These are phyloP conservation scores for Hymenoscyphus linearis DNA, from an alignment of 2,329 filamentous ascomycete species.

Conservation along the genomic window DNA sequence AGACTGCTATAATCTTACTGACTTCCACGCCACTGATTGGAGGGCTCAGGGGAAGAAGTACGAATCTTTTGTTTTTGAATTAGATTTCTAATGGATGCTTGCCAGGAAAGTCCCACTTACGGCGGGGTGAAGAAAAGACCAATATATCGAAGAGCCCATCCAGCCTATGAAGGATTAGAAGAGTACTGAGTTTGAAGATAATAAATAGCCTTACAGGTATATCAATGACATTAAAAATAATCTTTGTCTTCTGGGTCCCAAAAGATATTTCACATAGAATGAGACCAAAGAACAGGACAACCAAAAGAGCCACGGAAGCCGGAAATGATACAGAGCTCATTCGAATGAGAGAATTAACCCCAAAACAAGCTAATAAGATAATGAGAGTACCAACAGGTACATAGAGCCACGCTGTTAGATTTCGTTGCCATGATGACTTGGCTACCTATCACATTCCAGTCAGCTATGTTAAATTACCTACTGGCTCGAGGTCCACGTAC, in stretches of 20 bases:
- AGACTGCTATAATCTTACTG: constrained; percentile 54
- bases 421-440: constrained; percentile 28
- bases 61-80: constrained; percentile 36
- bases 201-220: constrained; percentile 41
- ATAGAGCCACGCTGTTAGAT: constrained; percentile 42
- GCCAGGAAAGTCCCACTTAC: constrained; percentile 11
- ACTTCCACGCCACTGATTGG: constrained; percentile 49
- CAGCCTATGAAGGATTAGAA: constrained; percentile 37
- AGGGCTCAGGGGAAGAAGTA: constrained; percentile 52
- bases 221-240: constrained; percentile 45
- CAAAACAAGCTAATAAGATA: constrained; percentile 38
- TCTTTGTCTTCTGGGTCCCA: constrained; percentile 44
- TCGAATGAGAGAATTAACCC: constrained; percentile 37
- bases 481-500: constrained; percentile 14
- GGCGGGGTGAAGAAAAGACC: constrained; percentile 54
- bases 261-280: constrained; percentile 42
- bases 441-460: constrained; percentile 19
- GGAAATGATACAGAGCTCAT: constrained; percentile 50
- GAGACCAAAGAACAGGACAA: constrained; percentile 47
- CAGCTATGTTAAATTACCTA: constrained; percentile 12
- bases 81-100: background rate
- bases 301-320: constrained; percentile 53
- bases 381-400: constrained; percentile 41
- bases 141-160: constrained; percentile 54
- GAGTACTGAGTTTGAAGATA: constrained; percentile 2